Percentiles rank a stretch among this genome's conserved stretches.
phyloP scores from a whole-genome alignment of 2,329 filamentous ascomycete species.

The Botrytis fragariae region DNA sequence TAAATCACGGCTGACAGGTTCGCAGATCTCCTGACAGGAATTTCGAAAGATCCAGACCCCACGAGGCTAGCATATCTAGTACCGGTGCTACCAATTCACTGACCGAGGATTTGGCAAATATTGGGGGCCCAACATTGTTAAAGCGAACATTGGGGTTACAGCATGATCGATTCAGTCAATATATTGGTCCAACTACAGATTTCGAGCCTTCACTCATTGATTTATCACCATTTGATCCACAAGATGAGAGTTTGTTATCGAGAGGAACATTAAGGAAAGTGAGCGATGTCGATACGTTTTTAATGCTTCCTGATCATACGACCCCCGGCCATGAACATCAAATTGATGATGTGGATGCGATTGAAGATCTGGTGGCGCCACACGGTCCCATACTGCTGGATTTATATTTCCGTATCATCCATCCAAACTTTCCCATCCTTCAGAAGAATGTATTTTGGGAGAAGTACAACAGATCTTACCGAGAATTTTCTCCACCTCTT shows the following conservation, averaged over 20 bases:
- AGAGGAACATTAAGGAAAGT: constrained; percentile 71
- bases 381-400: constrained; percentile 76
- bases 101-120: constrained; percentile 68
- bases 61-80: constrained; percentile 59
- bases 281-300: constrained; percentile 73
- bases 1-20: constrained; percentile 26
- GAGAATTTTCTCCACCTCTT: constrained; percentile 72
- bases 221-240: constrained; percentile 74
- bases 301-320: constrained; percentile 72
- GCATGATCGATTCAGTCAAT: constrained; percentile 74
- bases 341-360: constrained; percentile 63
- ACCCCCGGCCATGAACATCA: constrained; percentile 72
- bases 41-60: constrained; percentile 53
- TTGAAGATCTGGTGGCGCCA: constrained; percentile 73
- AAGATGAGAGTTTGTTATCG: constrained; percentile 74
- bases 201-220: constrained; percentile 83
- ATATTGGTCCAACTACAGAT: constrained; percentile 79
- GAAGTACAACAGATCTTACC: constrained; percentile 70
- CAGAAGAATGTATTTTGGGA: constrained; percentile 79
- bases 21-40: constrained; percentile 55
- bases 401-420: constrained; percentile 77
- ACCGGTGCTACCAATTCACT: constrained; percentile 61
- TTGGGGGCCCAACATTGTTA: constrained; percentile 63
- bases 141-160: constrained; percentile 74
- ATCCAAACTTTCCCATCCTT: constrained; percentile 78